Evolutionary conservation across 495 filamentous ascomycete species (phyloP), one percentile per base, ranked within the genome.

Genomic region (Parathielavia hyrcaniae): DNA sequence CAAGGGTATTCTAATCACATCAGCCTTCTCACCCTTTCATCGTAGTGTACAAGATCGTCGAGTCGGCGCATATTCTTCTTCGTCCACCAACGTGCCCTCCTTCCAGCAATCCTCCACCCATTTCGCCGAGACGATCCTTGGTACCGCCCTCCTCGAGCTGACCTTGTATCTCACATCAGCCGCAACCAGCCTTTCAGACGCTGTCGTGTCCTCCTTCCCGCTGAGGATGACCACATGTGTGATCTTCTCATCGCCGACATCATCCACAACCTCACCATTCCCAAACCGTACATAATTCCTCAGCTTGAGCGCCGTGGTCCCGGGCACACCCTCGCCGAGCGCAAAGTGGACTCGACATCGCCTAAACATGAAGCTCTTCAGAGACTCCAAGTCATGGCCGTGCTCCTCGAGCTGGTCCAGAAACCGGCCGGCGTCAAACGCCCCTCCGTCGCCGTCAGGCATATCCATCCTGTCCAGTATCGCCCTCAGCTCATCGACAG

Each of bases 71-170:
- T 77, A 81, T 34, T 70, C 72, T 61, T 91, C 89, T 79, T 97
- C 93, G 67, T 97, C 90, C 53, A 97, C 64, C 45, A 88, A 60
- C 9, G 92, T 96, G 56, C 77, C 77, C 69, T 90, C 86, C 57
- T 73, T 72, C 89, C 91, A 95, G 64, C 88, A 87, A 57, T 90
- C 82, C 50, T 83, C 78, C 1, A 96, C 73, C 93, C 93, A 98
- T 19, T 77, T 74, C 23, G 74, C 61, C 1, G 72, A 82, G 13
- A 97, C 87, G 23, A 95, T 70, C 62, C 91, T 77, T 1, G 92
- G 90, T 16, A 90, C 61, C 49, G 73, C 79, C 45, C 69, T 67
- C 55, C 71, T 64, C 57, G 64, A 59, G 51, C 77, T 73, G 50
- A 82, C 69, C 32, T 59, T 50, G 32, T 74, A 61, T 55, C 79